Evolutionary conservation across 2,329 filamentous ascomycete genomes (phyloP).

Genomic region (Scleromitrula shiraiana): DNA sequence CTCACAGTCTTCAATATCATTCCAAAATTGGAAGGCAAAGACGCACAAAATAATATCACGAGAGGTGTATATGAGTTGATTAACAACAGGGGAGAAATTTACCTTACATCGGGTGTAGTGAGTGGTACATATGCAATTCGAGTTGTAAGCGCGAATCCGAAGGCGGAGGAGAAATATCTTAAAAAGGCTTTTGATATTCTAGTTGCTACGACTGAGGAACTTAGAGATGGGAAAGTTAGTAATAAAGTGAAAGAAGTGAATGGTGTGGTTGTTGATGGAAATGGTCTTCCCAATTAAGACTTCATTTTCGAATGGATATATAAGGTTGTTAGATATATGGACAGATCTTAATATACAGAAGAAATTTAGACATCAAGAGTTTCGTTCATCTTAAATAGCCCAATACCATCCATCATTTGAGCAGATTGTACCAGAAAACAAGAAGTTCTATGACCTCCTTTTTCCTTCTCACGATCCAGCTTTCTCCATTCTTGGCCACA

Average conservation of each 20-base stretch:
- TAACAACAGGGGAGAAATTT: conserved; percentile 69
- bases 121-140: conserved; percentile 70
- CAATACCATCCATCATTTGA: no score
- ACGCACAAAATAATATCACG: conserved; percentile 59
- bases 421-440: no score
- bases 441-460: no score
- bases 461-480: no score
- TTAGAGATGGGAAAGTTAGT: conserved; percentile 16
- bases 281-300: conserved; percentile 9
- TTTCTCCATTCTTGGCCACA: no score
- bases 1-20: conserved; percentile 68
- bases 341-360: no score
- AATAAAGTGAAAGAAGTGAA: not conserved
- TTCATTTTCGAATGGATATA: no score
- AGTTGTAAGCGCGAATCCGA: conserved; percentile 64
- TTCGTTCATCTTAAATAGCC: no score
- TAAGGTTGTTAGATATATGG: no score
- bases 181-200: conserved; percentile 67
- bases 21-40: conserved; percentile 31
- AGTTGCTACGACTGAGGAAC: conserved; percentile 36
- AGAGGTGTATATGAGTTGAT: conserved; percentile 68
- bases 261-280: conserved; percentile 12
- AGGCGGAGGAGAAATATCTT: conserved; percentile 65
- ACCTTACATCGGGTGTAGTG: conserved; percentile 70
- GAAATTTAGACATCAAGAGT: no score